Evolutionary conservation across 176 grass and related monocot species (phyloP).

Genomic region (Eragrostis curvula): DNA sequence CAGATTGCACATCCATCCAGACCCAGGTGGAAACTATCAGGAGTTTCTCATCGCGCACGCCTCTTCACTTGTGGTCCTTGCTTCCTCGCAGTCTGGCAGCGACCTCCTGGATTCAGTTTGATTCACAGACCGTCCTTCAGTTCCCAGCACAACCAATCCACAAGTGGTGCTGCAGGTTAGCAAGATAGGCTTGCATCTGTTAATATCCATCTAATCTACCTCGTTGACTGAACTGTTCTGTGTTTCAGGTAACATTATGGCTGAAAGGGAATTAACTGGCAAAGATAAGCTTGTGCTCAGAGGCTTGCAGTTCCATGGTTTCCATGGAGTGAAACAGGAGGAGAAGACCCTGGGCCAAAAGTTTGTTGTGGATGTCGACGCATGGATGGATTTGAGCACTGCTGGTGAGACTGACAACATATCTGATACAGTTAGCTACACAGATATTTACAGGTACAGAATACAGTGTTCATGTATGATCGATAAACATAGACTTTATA

Average conservation of each 20-base stretch:
- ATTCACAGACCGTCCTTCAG: slow-evolving; percentile 25
- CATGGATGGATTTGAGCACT: slow-evolving; percentile 66
- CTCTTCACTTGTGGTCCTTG: neutral
- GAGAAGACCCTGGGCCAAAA: slow-evolving; percentile 81
- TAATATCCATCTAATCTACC: neutral
- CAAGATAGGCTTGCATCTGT: neutral
- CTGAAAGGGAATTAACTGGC: slow-evolving; percentile 44
- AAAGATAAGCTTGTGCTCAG: slow-evolving; percentile 70
- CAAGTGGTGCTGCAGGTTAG: neutral
- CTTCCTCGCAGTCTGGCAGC: slow-evolving; percentile 7
- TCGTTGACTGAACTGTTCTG: neutral
- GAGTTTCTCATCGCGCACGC: neutral
- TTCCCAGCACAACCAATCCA: neutral
- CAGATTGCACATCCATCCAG: slow-evolving; percentile 15
- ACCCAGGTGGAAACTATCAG: neutral
- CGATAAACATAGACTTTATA: neutral
- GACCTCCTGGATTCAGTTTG: neutral
- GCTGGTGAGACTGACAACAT: slow-evolving; percentile 67
- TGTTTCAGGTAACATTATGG: slow-evolving; percentile 49
- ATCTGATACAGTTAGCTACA: slow-evolving; percentile 72
- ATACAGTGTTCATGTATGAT: neutral
- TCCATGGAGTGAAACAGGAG: slow-evolving; percentile 78
- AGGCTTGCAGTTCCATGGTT: slow-evolving; percentile 82
- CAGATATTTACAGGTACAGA: slow-evolving; percentile 69
- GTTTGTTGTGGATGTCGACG: slow-evolving; percentile 68